A percentile compares a stretch with the other conserved stretches of the same genome.
Conservation (phyloP, 805 yeast genomes). For the Brettanomyces sp. region DNA sequence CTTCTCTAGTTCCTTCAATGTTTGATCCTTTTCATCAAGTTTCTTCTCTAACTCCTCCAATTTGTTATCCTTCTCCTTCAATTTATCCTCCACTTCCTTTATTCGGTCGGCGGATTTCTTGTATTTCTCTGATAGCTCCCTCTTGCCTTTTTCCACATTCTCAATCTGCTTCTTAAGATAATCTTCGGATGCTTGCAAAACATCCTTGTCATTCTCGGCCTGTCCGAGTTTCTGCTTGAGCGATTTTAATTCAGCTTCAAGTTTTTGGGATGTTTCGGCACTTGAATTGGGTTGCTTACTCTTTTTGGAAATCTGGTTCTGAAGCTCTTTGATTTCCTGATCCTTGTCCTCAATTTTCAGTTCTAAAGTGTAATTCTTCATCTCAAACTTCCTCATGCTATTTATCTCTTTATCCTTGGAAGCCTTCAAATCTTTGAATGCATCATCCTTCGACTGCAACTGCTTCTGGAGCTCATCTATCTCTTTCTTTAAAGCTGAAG, state of each 20-base stretch:
- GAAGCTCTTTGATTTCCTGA: conserved; percentile 1
- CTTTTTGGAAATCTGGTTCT: neutral
- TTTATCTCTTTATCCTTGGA: conserved; percentile 9
- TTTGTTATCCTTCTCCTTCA: neutral
- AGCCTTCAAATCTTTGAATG: conserved; percentile 5
- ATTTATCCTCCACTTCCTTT: neutral
- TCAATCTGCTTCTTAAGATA: no score
- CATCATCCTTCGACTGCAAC: neutral
- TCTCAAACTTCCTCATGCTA: conserved; percentile 9
- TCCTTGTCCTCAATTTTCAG: conserved; percentile 8
- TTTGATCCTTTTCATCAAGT: neutral
- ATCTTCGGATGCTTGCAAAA: no score
- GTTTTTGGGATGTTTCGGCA: no score
- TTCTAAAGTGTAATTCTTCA: conserved; percentile 9
- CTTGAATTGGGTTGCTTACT: no score
- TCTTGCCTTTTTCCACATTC: no score
- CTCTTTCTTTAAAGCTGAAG: neutral
- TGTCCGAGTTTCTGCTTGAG: no score
- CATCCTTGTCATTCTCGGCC: no score
- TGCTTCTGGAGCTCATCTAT: neutral
- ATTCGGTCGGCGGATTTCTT: neutral
- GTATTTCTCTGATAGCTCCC: no score
- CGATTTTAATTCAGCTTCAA: no score
- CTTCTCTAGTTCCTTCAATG: neutral
- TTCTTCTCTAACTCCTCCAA: neutral